Evolutionary conservation across 352 stramenopile genomes (phyloP).

Genomic region (Pythium volutum): DNA sequence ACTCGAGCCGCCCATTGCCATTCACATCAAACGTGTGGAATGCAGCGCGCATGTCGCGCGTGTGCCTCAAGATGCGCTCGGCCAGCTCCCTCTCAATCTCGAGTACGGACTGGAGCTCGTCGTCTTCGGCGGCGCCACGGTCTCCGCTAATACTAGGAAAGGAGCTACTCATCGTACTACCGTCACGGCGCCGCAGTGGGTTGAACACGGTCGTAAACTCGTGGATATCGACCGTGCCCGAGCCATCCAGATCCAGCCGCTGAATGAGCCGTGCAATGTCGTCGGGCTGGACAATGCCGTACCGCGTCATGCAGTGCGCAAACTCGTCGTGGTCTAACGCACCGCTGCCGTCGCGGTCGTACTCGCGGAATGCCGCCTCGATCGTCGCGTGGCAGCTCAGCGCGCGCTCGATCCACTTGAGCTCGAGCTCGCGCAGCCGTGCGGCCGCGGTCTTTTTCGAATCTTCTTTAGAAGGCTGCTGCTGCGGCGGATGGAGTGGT

Average conservation of each 20-base stretch:
- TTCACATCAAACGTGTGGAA: slow-evolving; percentile 73
- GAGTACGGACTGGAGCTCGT: slow-evolving; percentile 50
- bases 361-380: slow-evolving; percentile 60
- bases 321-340: slow-evolving; percentile 65
- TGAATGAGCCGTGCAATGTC: slow-evolving; percentile 53
- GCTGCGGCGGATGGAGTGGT: too few relatives aligned
- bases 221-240: slow-evolving; percentile 48
- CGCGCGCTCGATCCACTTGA: slow-evolving; percentile 64
- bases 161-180: too few relatives aligned
- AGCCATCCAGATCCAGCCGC: slow-evolving; percentile 46
- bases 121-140: slow-evolving; percentile 37
- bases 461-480: too few relatives aligned
- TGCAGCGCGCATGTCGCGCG: slow-evolving; percentile 49
- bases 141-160: slow-evolving; percentile 13
- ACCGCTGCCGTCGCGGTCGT: slow-evolving; percentile 49
- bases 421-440: slow-evolving; percentile 42
- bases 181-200: slow-evolving; percentile 25
- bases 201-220: slow-evolving; percentile 65
- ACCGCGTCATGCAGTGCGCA: slow-evolving; percentile 62
- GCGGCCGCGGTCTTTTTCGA: slow-evolving; percentile 19
- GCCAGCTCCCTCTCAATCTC: slow-evolving; percentile 67
- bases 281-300: slow-evolving; percentile 50
- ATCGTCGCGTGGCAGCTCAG: slow-evolving; percentile 57
- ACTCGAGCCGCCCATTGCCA: slow-evolving; percentile 61
- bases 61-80: slow-evolving; percentile 46